These are phyloP conservation scores for Graphilbum sp. DNA, from an alignment of 2,329 filamentous ascomycete genomes.

Conservation along the genomic window DNA sequence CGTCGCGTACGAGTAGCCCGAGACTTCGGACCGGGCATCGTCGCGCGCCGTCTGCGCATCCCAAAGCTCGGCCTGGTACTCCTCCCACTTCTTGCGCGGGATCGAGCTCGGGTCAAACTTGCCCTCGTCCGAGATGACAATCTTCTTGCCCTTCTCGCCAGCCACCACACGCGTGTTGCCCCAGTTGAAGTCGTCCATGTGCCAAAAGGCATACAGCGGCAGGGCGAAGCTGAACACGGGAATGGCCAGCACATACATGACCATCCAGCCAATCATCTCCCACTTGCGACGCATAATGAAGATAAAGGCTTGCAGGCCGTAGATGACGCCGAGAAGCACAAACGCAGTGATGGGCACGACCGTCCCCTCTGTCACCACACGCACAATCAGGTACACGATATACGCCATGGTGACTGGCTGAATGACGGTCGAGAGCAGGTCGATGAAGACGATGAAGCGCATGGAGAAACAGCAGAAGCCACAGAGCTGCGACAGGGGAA, in stretches of 20 bases:
- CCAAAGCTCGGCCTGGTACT: conserved; percentile 97
- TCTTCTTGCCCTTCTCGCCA: conserved; percentile 80
- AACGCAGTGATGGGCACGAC: conserved; percentile 74
- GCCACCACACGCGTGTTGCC: conserved; percentile 96
- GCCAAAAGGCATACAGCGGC: conserved; percentile 92
- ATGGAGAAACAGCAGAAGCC: conserved; percentile 99
- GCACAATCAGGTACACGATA: conserved; percentile 74
- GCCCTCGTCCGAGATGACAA: conserved; percentile 90
- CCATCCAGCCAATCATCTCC: conserved; percentile 99
- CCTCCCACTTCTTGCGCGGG: conserved; percentile 97
- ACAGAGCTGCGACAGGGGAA: conserved; percentile 83
- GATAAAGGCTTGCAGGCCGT: conserved; percentile 91
- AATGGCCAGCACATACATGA: conserved; percentile 82
- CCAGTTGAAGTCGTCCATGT: conserved; percentile 99
- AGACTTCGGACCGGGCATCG: conserved; percentile 72
- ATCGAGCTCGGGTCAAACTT: conserved; percentile 91
- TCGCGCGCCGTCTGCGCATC: conserved; percentile 75
- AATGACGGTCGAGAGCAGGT: conserved; percentile 79
- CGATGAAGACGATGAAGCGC: conserved; percentile 93
- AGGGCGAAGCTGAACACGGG: conserved; percentile 84
- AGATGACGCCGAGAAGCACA: conserved; percentile 83
- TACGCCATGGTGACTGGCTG: conserved; percentile 86
- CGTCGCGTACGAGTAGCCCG: conserved; percentile 88
- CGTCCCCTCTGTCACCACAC: conserved; percentile 42
- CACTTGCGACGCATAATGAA: conserved; percentile 94